A percentile compares a stretch with the other conserved stretches of the same genome.
Conservation (phyloP, 169 alveolate species). For the Ichthyophthirius multifiliis region DNA sequence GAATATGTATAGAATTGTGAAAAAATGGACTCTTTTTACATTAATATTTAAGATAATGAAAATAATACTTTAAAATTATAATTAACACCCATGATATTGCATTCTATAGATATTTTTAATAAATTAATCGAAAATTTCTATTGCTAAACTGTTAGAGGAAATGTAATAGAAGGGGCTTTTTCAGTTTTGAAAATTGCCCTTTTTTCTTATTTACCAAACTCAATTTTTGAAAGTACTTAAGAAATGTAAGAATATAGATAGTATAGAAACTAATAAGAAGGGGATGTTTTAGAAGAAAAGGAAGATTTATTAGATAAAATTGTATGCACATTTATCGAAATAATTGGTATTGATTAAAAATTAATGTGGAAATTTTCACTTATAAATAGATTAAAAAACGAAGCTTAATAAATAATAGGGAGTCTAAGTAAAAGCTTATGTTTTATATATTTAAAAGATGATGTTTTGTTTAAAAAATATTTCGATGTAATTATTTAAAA, state of each 20-base stretch:
- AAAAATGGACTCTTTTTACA: not conserved
- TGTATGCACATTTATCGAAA: not conserved
- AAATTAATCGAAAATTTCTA: conserved; percentile 1
- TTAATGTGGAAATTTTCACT: not conserved
- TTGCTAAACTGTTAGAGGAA: not conserved
- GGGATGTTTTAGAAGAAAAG: not conserved
- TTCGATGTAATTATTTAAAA: not conserved
- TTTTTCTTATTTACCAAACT: not conserved
- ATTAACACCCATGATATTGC: not conserved
- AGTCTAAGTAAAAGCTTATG: not conserved
- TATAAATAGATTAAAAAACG: not conserved
- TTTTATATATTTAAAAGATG: not conserved
- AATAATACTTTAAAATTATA: not conserved
- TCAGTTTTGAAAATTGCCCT: not conserved
- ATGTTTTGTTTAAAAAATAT: not conserved
- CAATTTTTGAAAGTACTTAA: not conserved
- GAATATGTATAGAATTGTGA: not conserved
- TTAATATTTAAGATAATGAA: not conserved
- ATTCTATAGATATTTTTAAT: not conserved
- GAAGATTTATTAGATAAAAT: not conserved
- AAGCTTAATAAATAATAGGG: not conserved
- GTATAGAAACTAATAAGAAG: not conserved
- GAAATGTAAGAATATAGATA: not conserved
- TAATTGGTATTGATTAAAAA: not conserved
- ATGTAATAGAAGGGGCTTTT: not conserved